Evolutionary conservation across 495 filamentous ascomycete species (phyloP), one percentile per base, ranked within the genome.

Genomic region (Ramalina intermedia): DNA sequence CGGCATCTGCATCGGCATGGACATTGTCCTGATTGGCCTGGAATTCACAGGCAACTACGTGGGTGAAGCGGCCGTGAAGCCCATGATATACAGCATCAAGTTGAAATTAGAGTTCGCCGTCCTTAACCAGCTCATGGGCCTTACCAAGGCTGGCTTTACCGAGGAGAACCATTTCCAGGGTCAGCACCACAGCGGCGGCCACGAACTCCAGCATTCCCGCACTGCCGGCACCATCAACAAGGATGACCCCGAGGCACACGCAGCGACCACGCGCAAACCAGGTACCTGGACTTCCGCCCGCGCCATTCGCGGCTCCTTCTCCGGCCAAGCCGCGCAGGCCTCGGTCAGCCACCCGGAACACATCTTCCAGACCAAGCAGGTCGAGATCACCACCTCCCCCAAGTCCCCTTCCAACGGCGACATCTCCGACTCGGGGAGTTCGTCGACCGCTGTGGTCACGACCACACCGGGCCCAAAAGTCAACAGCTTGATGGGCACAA

Each of bases 71-170:
- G 58, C 58, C 12, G 58, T 65, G 52, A 73, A 73, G 46, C 58
- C 55, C 6, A 56, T 66, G 24, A 57, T 70, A 12, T 74, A 73
- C 55, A 68, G 67, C 41, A 58, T 74, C 50, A 76, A 74, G 51
- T 59, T 76, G 16, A 73, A 71, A 55, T 50, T 69, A 18, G 72
- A 73, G 47, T 65, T 69, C 42, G 62, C 60, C 37, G 66, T 73
- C 26, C 58, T 67, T 43, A 66, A 65, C 53, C 61, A 61, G 35
- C 54, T 66, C n/a, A 55, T 64, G 41, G 47, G 59, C n/a, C n/a
- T 68, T 7, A 57, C 58, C 26, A 48, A 60, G 26, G 58, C 55
- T 17, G 41, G 29, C 13, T 50, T 50, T 40, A 40, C 33, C 23
- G 48, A 50, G 33, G 37, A 41, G 16, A 48, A 47, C 27, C 44